Evolutionary conservation across 177 flowering plant genomes (phyloP).

Genomic region (Tripterygium wilfordii): DNA sequence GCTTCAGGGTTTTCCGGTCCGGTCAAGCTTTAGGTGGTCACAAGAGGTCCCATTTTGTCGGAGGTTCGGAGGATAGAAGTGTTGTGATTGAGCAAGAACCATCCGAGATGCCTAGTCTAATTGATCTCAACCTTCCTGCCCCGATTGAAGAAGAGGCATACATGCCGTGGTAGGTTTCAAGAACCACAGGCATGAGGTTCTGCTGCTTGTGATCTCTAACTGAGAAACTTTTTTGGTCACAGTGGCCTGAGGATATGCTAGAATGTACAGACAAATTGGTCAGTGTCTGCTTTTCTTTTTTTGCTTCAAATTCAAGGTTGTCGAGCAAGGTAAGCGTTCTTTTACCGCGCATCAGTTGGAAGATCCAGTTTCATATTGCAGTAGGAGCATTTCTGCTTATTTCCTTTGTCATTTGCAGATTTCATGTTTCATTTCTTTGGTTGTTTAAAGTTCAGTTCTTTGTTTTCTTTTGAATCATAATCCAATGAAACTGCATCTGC

Average conservation of each 20-base stretch:
- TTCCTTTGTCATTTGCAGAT: too few species aligned
- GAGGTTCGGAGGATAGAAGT: conserved; percentile 23
- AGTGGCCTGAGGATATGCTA: conserved; percentile 3
- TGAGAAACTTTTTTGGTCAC: conserved; percentile 9
- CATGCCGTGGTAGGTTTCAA: conserved; percentile 10
- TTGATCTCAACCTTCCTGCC: conserved; percentile 82
- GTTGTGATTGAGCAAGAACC: conserved; percentile 27
- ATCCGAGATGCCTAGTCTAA: conserved; percentile 26
- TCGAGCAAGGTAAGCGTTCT: conserved; percentile 5
- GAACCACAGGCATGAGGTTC: conserved; percentile 22
- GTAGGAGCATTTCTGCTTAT: neutral
- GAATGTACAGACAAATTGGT: conserved; percentile 31
- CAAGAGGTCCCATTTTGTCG: conserved; percentile 60
- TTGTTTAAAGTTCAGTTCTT: too few species aligned
- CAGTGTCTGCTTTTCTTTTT: neutral
- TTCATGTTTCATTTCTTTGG: too few species aligned
- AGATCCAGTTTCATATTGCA: neutral
- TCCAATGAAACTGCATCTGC: too few species aligned
- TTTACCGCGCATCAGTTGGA: conserved; percentile 12
- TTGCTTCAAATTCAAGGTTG: conserved; percentile 11
- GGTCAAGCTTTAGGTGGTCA: conserved; percentile 89
- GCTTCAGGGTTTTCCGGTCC: conserved; percentile 54
- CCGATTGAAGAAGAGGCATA: conserved; percentile 43
- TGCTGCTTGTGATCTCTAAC: conserved; percentile 18
- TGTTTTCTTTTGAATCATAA: too few species aligned